Base-by-base conservation (phyloP, 148 eudicot genomes). In the Nyssa sinensis region DNA sequence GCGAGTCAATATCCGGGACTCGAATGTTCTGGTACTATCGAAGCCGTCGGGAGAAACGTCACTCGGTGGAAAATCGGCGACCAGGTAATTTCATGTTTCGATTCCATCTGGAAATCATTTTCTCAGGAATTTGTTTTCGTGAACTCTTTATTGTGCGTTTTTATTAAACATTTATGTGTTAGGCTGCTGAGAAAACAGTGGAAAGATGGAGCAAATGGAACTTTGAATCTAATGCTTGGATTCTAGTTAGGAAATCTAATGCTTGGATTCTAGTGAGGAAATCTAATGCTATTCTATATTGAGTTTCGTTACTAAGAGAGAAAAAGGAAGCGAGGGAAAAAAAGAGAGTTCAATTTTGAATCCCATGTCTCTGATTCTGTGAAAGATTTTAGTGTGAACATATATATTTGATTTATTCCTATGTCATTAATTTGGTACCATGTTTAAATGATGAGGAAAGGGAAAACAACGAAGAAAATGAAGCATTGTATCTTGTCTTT, bases 41-140 rank as follows among this genome's bases (percentile, higher is more conserved):
- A 81, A 33, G 76, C 88, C 32, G 83, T 94, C 23, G 98, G 98
- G 19, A 81, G 34, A 28, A 74, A 69, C 67, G 97, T 92, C 31
- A 74, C 84, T 28, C 86, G 98, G 59, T 94, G 96, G 97, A 94
- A 92, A 77, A 63, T 88, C 62, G 97, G 98, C 24, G 97, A 94
- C 49, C 95, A 88, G 95, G 98, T 78, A 37, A 5, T 57, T 55
- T 5, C 24, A 23, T 2, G 4, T 55, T 55, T n/a, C n/a, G n/a
- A n/a, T n/a, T n/a, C n/a, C n/a, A n/a, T n/a, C n/a, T n/a, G n/a
- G n/a, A n/a, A n/a, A n/a, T 55, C 21, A 13, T 55, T 55, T 21
- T 55, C 24, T 5, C 51, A 44, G n/a, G 2, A 44, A 44, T 12
- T 44, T 44, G 17, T 11, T 11, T 11, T 11, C 12, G 44, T 39